Evolutionary conservation across 768 basidiomycete species (phyloP), one percentile per base, ranked within the genome.

Genomic region (Mycena haematopus): DNA sequence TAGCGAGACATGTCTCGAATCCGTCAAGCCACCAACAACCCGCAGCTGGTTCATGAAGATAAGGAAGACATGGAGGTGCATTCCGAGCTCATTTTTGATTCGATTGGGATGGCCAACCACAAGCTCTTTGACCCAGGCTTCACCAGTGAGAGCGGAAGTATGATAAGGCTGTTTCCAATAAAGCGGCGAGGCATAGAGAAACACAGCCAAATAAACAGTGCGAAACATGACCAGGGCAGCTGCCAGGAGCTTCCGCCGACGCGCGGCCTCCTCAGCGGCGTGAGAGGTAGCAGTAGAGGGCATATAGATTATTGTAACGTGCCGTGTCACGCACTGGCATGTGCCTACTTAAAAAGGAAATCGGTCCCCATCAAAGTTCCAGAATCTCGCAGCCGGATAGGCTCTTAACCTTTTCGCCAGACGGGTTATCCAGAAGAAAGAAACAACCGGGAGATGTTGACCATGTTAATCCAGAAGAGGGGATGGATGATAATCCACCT

Each of bases 91-190:
- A 11, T 51, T 50, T 9, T 50, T 14, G 14, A 73, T 72, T 9
- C 58, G 47, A 2, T 70, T 42, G 0, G 64, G 66, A 63, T 74
- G 71, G 7, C 72, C 71, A 49, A 52, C 8, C 4, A 70, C 53
- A 15, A 74, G 61, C 38, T 73, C 68, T 4, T 53, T 29, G 5
- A 74, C 44, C 54, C 54, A 73, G 13, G 50, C 65, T 56, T 64
- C 36, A 29, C 72, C 69, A 13, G 65, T 61, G 14, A 73, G 59
- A n/a, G 51, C 52, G 15, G 70, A 73, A 8, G 68, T 72, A 25
- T 72, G 66, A 50, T 72, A 71, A 3, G 63, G 54, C 49, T 63
- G 46, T 33, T 49, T 60, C 36, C 47, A 35, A 49, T 66, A 70
- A 1, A 55, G 31, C 1, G 56, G 50, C 1, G 25, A 29, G 0